Conservation (phyloP, 2,329 filamentous ascomycete genomes). For the Lasiodiplodia sp. region DNA sequence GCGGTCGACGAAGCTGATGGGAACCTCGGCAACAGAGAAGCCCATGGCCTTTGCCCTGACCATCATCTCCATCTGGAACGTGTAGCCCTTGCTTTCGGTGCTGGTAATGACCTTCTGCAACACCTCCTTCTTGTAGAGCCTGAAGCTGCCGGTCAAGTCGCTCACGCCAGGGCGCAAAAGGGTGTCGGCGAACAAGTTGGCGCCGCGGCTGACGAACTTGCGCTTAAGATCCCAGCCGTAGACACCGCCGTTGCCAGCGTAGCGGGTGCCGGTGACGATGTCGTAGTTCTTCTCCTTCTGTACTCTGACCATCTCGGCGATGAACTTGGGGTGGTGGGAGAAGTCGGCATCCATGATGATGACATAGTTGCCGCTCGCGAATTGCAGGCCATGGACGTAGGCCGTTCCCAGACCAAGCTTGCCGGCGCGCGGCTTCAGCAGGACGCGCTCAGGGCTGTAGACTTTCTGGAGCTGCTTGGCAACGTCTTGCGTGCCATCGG, state of each 20-base stretch:
- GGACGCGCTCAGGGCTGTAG: conserved; percentile 77
- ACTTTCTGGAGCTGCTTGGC: conserved; percentile 88
- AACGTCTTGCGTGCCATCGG: conserved; percentile 91
- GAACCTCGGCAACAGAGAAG: conserved; percentile 90
- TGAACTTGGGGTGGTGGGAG: conserved; percentile 98
- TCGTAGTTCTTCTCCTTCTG: conserved; percentile 85
- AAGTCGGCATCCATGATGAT: conserved; percentile 99
- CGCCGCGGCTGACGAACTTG: conserved; percentile 79
- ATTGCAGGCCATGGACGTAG: conserved; percentile 94
- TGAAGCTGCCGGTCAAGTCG: conserved; percentile 93
- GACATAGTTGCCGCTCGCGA: conserved; percentile 89
- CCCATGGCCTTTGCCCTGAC: conserved; percentile 96
- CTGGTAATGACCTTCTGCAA: conserved; percentile 87
- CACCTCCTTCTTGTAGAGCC: conserved; percentile 90
- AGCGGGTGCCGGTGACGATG: conserved; percentile 95
- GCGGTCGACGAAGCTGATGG: conserved; percentile 94
- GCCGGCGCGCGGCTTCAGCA: conserved; percentile 86
- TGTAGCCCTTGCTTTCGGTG: conserved; percentile 96
- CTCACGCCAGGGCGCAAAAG: conserved; percentile 91
- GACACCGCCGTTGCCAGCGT: conserved; percentile 84
- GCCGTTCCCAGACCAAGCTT: conserved; percentile 97
- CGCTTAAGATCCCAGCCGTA: conserved; percentile 94
- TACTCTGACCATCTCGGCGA: conserved; percentile 86
- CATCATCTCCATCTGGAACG: conserved; percentile 99
- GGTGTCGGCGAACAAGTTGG: conserved; percentile 95